Evolutionary conservation across 1,284 basidiomycete species (phyloP), one percentile per base, ranked within the genome.

Genomic region (Trametes versicolor): DNA sequence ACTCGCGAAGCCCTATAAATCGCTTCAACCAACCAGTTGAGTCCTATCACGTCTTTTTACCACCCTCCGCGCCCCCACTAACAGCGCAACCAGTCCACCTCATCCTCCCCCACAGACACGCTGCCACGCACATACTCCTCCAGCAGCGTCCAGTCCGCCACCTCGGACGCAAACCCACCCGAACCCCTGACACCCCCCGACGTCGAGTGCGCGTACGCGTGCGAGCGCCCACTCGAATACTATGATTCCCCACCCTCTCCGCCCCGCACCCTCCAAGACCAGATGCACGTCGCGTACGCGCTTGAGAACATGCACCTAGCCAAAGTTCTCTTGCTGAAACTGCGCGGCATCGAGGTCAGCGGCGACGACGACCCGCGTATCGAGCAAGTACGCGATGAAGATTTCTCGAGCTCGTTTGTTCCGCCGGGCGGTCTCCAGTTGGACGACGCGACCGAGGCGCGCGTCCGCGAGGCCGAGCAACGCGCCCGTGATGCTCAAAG

Each of bases 241-340:
- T 80, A 80, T 72, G 81, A 83, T 68, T 81, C 80, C 0, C 81
- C 81, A 0, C 82, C 82, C 0, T 81, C 82, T 0, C 84, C 85
- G 0, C 82, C 82, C 0, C 82, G 76, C 41, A 82, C 85, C 0
- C 81, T 90, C 60, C 81, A 85, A 57, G 88, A 89, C 78, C 86
- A 86, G 74, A 82, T 90, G 51, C 87, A 90, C 72, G 79, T 83
- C 69, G 89, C 89, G 7, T 90, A 90, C 70, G 86, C 88, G 0
- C 78, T 82, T 62, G 88, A 90, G 73, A 80, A 91, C 77, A 84
- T 90, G 65, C 87, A 85, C 64, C 82, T 85, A 63, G 87, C 89
- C 47, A 88, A 87, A 78, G 80, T 87, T 34, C 81, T 91, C 25
- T 80, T 88, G 17, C 78, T 91, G 60, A 82, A 83, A 41, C 83